Evolutionary conservation across 768 basidiomycete genomes (phyloP), one percentile per base, ranked within the genome.

Genomic region (Amanita pallidorosea): DNA sequence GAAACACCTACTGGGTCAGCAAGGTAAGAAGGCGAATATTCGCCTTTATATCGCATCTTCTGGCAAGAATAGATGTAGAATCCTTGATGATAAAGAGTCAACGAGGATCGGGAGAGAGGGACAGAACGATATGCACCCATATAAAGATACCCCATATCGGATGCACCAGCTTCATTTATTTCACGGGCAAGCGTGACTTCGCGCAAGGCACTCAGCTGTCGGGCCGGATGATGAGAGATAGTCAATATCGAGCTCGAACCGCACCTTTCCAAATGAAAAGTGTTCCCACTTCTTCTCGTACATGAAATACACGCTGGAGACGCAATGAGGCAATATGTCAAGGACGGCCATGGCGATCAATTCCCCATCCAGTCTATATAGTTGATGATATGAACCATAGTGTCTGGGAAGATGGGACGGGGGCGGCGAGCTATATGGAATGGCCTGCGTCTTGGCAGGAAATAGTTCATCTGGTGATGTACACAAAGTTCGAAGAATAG

Each of bases 31-130:
- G 95, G 95, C 0, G 72, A 63, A 57, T 94, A 99, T 50, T 96
- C 92, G 25, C 83, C 93, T 60, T 99, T 99, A 67, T 99, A 98
- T 50, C 75, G 74, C 96, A 98, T 98, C 66, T 99, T 99, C 46
- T 70, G 78, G 61, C 94, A 97, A 2, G 87, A 81, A 57, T 96
- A 77, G 35, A 98, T 86, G 64, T 97, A 98, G 64, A 81, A 97
- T 6, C 94, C 94, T 96, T 20, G 17, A 49, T 25, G 42, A 25
- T 18, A 23, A 20, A 45, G 8, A 43, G 47, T 38, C 18, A 40
- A 18, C 25, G 12, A 25, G 31, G 8, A 13, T 27, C 20, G 15
- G 46, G 29, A 29, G 29, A 23, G 11, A 11, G 27, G 9, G 33
- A 47, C 20, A 15, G 3, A 56, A 37, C 4, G 15, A 38, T 36